These are phyloP conservation scores for Tetrapyrgos nigripes DNA, from an alignment of 1,284 basidiomycete species.

Conservation along the genomic window DNA sequence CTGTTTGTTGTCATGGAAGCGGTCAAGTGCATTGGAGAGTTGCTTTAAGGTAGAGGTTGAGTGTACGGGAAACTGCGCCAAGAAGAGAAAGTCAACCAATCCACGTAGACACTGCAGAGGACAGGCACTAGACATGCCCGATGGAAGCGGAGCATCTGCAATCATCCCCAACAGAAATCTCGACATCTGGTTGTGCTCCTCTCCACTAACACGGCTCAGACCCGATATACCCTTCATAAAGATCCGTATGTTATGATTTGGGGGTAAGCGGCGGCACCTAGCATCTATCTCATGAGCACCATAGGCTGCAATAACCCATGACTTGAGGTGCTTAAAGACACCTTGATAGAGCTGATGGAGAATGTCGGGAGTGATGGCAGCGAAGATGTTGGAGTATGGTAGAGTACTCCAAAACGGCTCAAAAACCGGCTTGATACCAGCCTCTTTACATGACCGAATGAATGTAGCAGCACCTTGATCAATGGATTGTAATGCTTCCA, in stretches of 20 bases:
- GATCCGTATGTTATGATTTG: constrained; percentile 28
- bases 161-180: not conserved
- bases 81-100: constrained; percentile 32
- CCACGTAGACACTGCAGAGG: constrained; percentile 20
- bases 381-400: constrained; percentile 1
- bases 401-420: constrained; percentile 1
- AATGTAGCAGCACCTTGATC: not conserved
- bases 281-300: not conserved
- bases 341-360: constrained; percentile 32
- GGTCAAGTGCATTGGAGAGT: not conserved
- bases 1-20: not conserved
- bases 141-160: not conserved
- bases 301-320: not conserved
- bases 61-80: constrained; percentile 4
- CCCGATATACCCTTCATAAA: constrained; percentile 37
- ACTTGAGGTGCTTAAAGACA: constrained; percentile 25
- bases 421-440: not conserved
- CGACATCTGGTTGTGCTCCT: constrained; percentile 27
- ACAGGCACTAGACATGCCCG: constrained; percentile 3
- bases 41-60: not conserved
- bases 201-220: constrained; percentile 33
- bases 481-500: not conserved
- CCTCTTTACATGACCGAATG: not conserved
- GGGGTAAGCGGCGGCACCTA: constrained; percentile 29
- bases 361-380: constrained; percentile 3